These are phyloP conservation scores for Rosellinia necatrix DNA, from an alignment of 2,329 filamentous ascomycete genomes.

Conservation along the genomic window DNA sequence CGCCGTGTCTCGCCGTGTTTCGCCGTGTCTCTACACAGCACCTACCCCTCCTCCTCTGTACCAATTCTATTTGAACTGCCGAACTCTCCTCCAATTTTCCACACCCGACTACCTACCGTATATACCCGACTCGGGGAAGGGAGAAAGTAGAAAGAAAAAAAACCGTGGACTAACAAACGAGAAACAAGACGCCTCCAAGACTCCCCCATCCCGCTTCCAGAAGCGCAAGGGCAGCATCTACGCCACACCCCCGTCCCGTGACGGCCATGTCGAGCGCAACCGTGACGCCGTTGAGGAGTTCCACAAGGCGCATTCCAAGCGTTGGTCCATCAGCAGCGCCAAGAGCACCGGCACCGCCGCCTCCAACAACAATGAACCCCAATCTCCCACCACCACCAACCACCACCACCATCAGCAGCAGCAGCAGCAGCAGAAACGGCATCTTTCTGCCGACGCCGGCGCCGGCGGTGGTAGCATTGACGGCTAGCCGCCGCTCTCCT, in stretches of 20 bases:
- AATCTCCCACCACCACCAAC: slow-evolving; percentile 17
- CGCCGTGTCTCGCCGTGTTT: too few relatives aligned
- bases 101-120: neutral
- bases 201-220: slow-evolving; percentile 70
- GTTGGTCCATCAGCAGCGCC: slow-evolving; percentile 33
- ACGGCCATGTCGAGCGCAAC: slow-evolving; percentile 66
- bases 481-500: neutral
- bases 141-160: neutral
- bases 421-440: slow-evolving; percentile 21
- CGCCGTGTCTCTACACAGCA: neutral
- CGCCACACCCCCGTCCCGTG: slow-evolving; percentile 66
- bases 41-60: neutral
- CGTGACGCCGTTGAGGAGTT: slow-evolving; percentile 59
- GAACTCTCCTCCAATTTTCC: neutral
- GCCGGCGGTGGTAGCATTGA: neutral
- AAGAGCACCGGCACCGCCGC: slow-evolving; percentile 11
- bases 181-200: slow-evolving; percentile 63
- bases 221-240: slow-evolving; percentile 72
- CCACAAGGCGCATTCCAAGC: slow-evolving; percentile 62
- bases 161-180: neutral
- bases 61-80: neutral
- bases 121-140: neutral
- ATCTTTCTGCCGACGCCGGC: slow-evolving; percentile 15
- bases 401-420: neutral
- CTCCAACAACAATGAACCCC: slow-evolving; percentile 22